These are phyloP conservation scores for Violaceomyces palustris DNA, from an alignment of 1,284 basidiomycete genomes.

Conservation along the genomic window DNA sequence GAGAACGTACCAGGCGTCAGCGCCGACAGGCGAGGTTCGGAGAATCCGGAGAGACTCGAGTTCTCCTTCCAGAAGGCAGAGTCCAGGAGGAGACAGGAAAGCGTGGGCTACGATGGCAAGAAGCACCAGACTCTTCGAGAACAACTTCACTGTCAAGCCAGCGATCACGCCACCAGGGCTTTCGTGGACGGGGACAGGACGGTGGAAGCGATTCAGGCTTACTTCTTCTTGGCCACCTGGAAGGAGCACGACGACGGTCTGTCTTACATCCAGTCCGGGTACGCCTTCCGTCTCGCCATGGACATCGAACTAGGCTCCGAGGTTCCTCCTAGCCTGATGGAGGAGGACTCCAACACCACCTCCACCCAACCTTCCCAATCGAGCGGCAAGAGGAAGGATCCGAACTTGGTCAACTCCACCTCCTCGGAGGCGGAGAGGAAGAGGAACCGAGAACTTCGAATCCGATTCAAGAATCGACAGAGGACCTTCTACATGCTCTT, in stretches of 20 bases:
- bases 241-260: constrained; percentile 31
- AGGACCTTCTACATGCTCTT: constrained; percentile 33
- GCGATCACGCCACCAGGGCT: constrained; percentile 22
- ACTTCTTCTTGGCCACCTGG: constrained; percentile 30
- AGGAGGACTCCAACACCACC: background rate
- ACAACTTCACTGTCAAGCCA: constrained; percentile 14
- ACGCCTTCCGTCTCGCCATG: constrained; percentile 31
- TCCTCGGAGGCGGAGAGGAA: constrained; percentile 15
- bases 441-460: constrained; percentile 19
- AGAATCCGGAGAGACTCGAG: no score
- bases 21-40: constrained; percentile 6
- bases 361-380: background rate
- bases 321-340: constrained; percentile 7
- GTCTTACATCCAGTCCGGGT: constrained; percentile 25
- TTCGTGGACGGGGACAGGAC: constrained; percentile 32
- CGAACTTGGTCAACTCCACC: constrained; percentile 25
- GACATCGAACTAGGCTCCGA: constrained; percentile 29
- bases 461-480: constrained; percentile 31
- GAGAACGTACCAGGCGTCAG: no score
- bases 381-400: no score
- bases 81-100: no score
- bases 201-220: constrained; percentile 24
- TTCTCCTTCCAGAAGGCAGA: no score
- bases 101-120: constrained; percentile 6
- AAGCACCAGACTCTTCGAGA: no score